Evolutionary conservation across 768 basidiomycete species (phyloP).

Genomic region (Lepiota subincarnata): DNA sequence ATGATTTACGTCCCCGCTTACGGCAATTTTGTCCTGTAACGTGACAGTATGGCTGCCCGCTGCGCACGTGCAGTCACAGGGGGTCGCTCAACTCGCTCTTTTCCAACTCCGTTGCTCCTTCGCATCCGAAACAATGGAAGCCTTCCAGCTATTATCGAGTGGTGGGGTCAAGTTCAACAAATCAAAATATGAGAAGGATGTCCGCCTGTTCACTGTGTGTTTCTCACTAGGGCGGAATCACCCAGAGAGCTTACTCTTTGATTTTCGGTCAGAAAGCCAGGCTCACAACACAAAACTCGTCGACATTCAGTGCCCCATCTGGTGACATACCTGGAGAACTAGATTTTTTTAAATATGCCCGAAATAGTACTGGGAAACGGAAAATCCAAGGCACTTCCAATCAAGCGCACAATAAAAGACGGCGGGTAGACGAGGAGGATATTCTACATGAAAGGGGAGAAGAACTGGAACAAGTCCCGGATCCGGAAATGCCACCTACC

Average conservation of each 20-base stretch:
- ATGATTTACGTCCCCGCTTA: no score
- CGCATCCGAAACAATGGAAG: slow-evolving; percentile 52
- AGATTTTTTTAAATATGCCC: slow-evolving; percentile 90
- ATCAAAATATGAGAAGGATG: slow-evolving; percentile 62
- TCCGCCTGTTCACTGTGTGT: slow-evolving; percentile 64
- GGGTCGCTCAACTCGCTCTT: no score
- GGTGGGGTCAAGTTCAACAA: slow-evolving; percentile 85
- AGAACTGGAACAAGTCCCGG: slow-evolving; percentile 17
- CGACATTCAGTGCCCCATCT: slow-evolving; percentile 16
- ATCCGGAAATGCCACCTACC: slow-evolving; percentile 1
- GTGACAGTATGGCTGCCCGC: no score
- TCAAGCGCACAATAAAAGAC: slow-evolving; percentile 27
- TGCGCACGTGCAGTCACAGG: no score
- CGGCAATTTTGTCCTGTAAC: no score
- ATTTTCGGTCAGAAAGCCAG: slow-evolving; percentile 1
- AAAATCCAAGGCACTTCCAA: slow-evolving; percentile 27
- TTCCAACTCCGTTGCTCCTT: background rate
- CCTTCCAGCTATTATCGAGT: slow-evolving; percentile 85
- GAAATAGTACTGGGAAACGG: slow-evolving; percentile 50
- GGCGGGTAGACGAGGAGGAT: slow-evolving; percentile 25
- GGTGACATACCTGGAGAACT: slow-evolving; percentile 69
- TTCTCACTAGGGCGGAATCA: background rate
- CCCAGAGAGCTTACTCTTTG: background rate
- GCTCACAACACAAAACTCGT: slow-evolving; percentile 5
- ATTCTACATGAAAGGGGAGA: slow-evolving; percentile 18